Evolutionary conservation across 345 rosid species (phyloP), one percentile per base, ranked within the genome.

Genomic region (Populus deltoides): DNA sequence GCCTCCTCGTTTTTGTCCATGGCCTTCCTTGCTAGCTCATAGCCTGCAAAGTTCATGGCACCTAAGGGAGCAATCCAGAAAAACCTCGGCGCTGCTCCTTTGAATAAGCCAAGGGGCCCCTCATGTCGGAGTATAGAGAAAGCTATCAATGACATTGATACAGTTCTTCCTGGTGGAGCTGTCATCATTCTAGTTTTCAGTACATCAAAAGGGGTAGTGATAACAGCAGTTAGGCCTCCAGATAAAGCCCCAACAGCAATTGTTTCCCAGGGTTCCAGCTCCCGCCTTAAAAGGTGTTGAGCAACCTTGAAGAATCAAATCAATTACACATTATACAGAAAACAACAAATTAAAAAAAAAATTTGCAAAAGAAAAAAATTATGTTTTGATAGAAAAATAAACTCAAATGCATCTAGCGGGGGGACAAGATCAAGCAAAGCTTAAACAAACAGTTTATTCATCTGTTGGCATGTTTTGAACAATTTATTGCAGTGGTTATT

Each of bases 21-120:
- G 68, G 98, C 94, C 81, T 94, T 94, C 93, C 88, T 88, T 12
- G 90, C 90, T 55, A 96, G 91, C 86, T 96, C 99, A 33, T 96
- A 96, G 12, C 99, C 99, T 6, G 99, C 99, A 83, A 96, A 96
- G 87, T 96, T 96, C 98, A 96, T 96, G 76, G 99, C 99, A n/a
- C 99, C 99, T 13, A 96, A 80, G 3, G 99, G 99, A 68, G 99
- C 98, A 75, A 96, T 91, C 99, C 99, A 96, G 86, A 96, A 93
- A 83, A 96, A 96, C 55, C 99, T 85, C 11, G 99, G 98, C 43
- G 92, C 83, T 49, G 97, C 97, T 83, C 99, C 99, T 82, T 96
- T 96, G 71, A 96, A 96, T 63, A 96, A 81, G 68, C 97, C 99
- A 18, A 96, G 93, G 16, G 99, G 95, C 7, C 99, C 99, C 85